These are phyloP conservation scores for Chlamydomonas urium DNA, from an alignment of 139 green algal genomes.

Conservation along the genomic window DNA sequence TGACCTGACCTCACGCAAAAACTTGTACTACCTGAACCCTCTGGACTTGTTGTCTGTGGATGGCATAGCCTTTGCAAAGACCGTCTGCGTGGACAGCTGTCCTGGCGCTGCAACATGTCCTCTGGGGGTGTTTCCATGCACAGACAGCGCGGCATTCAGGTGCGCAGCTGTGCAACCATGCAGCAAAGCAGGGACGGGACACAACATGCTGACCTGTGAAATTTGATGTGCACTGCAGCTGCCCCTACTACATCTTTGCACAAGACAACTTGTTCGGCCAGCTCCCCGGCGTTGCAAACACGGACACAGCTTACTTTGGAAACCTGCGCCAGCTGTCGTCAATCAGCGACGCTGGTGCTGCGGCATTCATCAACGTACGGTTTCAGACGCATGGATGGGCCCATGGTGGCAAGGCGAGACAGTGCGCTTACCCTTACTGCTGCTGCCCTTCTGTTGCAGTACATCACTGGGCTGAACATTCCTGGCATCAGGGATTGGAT, in stretches of 20 bases:
- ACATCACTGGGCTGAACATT: slow-evolving; percentile 11
- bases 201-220: background rate
- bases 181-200: no score
- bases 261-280: slow-evolving; percentile 46
- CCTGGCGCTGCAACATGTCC: slow-evolving; percentile 35
- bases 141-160: slow-evolving; percentile 27
- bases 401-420: slow-evolving; percentile 8
- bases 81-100: slow-evolving; percentile 54
- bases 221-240: slow-evolving; percentile 43
- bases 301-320: slow-evolving; percentile 37
- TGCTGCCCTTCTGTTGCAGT: slow-evolving; percentile 1
- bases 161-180: no score
- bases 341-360: background rate
- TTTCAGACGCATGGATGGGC: background rate
- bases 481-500: slow-evolving; percentile 3
- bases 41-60: slow-evolving; percentile 50
- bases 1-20: slow-evolving; percentile 50
- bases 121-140: slow-evolving; percentile 37
- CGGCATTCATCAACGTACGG: slow-evolving; percentile 3
- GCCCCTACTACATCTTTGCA: slow-evolving; percentile 58
- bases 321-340: slow-evolving; percentile 19
- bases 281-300: slow-evolving; percentile 16
- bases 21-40: slow-evolving; percentile 70
- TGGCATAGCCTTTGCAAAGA: slow-evolving; percentile 51
- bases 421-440: background rate